Evolutionary conservation across 345 rosid species (phyloP).

Genomic region (Rubroshorea leprosula): DNA sequence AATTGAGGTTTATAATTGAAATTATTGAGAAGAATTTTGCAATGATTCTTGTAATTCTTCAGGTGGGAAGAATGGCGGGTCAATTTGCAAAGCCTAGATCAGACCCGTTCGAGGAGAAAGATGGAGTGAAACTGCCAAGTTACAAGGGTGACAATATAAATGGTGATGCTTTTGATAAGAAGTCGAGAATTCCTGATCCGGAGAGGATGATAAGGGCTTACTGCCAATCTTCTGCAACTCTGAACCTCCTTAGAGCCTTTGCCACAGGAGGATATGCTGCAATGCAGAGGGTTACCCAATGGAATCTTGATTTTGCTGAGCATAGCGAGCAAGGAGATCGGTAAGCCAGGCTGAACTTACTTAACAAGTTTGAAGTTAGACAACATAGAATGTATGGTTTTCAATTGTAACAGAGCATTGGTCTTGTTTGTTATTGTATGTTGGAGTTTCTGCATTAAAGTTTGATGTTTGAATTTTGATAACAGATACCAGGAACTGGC

Average conservation of each 20-base stretch:
- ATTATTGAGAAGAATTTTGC: neutral
- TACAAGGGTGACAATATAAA: conserved; percentile 63
- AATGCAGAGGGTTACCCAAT: conserved; percentile 56
- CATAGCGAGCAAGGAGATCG: conserved; percentile 59
- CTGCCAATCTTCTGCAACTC: conserved; percentile 47
- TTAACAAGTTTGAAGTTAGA: neutral
- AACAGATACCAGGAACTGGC: conserved; percentile 51
- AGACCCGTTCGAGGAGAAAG: conserved; percentile 40
- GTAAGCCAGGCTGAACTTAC: conserved; percentile 19
- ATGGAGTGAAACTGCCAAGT: conserved; percentile 49
- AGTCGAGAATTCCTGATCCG: conserved; percentile 56
- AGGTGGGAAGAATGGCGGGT: conserved; percentile 75
- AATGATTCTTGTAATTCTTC: neutral
- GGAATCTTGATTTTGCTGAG: conserved; percentile 62
- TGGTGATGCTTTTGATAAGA: conserved; percentile 49
- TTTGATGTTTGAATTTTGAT: conserved; percentile 3
- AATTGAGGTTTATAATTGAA: neutral
- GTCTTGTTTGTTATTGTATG: too few relatives aligned
- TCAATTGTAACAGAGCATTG: too few relatives aligned
- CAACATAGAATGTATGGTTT: too few relatives aligned
- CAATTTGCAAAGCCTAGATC: conserved; percentile 61
- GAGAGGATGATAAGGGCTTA: conserved; percentile 54
- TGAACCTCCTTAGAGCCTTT: conserved; percentile 63
- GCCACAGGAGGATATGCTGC: conserved; percentile 68
- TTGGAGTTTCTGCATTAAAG: neutral